Evolutionary conservation across 495 filamentous ascomycete species (phyloP), one percentile per base, ranked within the genome.

Genomic region (Penicillium turbatum): DNA sequence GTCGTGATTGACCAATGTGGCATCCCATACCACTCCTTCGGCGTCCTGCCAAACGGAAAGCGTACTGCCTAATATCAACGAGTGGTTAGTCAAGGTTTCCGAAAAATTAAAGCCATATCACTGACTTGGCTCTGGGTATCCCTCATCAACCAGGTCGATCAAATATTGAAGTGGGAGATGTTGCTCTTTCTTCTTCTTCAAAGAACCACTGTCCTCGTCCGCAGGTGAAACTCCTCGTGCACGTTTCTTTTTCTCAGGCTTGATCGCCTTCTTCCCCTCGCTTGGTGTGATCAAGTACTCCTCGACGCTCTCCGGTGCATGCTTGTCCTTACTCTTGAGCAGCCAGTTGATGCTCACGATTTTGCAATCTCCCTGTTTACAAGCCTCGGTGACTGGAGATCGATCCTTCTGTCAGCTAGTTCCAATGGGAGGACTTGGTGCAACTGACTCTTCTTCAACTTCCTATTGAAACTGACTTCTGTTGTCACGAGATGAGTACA

Each of bases 401-500:
- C 24, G 44, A 31, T 12, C 7, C 24, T 3, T 15, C 2, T 7
- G 21, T 48, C 27, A 48, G 32, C 27, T 15, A 12, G 12, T 24
- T n/a, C 12, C 16, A 1, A 24, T 27, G 6, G 4, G 0, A 26
- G 15, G 17, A 10, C 12, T 29, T 10, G n/a, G 51, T 4, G 2
- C 15, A 5, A 51, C 48, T 51, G 5, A 63, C 60, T 44, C 31
- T 60, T 62, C 5, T n/a, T 29, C 9, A 34, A 13, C 8, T 21
- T 11, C 3, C 29, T 48, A 1, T 55, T 32, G 15, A 59, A 21
- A 38, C 26, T 17, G 6, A 6, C 19, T 4, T 40, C 21, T 1
- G 60, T 60, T 5, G 60, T 54, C 13, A 63, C 49, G 2, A 63
- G 47, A 34, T 63, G 60, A 4, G 60, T 63, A 47, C 55, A 62